phyloP scores from a whole-genome alignment of 2,329 filamentous ascomycete species.

The Ascochyta clinopodiicola region DNA sequence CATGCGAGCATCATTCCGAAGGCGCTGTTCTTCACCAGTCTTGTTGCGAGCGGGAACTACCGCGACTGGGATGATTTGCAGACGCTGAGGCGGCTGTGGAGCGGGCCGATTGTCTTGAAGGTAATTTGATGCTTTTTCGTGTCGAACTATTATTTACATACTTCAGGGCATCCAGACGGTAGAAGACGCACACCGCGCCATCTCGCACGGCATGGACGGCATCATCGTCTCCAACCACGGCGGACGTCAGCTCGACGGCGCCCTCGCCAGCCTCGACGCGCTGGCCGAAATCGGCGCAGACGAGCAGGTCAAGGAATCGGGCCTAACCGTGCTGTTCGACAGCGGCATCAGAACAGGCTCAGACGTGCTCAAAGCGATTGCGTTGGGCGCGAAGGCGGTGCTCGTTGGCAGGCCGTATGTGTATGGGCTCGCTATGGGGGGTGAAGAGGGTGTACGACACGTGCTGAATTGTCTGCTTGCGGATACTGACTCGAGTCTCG shows the following conservation, averaged over 20 bases:
- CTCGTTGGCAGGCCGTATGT: constrained; percentile 46
- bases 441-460: constrained; percentile 48
- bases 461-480: constrained; percentile 44
- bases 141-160: too few species aligned
- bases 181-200: constrained; percentile 45
- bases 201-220: constrained; percentile 46
- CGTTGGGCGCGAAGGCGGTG: constrained; percentile 47
- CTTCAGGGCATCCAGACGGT: constrained; percentile 50
- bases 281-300: constrained; percentile 46
- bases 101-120: constrained; percentile 49
- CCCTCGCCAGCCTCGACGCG: constrained; percentile 43
- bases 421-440: constrained; percentile 48
- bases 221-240: constrained; percentile 50
- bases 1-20: constrained; percentile 46
- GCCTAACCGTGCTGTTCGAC: constrained; percentile 46
- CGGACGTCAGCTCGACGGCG: constrained; percentile 47
- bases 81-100: constrained; percentile 44
- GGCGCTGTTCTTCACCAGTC: constrained; percentile 44
- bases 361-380: constrained; percentile 48
- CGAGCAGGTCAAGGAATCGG: constrained; percentile 38
- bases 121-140: too few species aligned
- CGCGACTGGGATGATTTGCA: constrained; percentile 45
- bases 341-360: constrained; percentile 45
- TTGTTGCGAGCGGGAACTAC: constrained; percentile 45
- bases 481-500: constrained; percentile 41